Percentiles rank a stretch among this genome's conserved stretches.
phyloP scores from a whole-genome alignment of 202 grass and related monocot genomes.

The Elaeis oleifera region DNA sequence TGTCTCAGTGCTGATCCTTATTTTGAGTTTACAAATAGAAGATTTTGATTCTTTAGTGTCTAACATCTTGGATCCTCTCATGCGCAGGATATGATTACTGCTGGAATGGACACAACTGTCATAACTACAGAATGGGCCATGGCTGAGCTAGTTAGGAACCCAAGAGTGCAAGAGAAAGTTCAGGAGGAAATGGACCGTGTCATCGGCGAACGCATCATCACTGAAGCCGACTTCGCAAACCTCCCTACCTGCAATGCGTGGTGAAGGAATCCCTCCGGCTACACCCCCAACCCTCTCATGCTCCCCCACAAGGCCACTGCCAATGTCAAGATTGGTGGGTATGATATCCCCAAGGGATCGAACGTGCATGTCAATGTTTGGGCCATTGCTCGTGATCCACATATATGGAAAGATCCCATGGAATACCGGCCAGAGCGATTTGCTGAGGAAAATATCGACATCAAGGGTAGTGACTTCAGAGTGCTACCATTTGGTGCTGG shows the following conservation, averaged over 20 bases:
- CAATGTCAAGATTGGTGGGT: slow-evolving; percentile 57
- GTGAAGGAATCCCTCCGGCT: slow-evolving; percentile 90
- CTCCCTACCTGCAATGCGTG: slow-evolving; percentile 60
- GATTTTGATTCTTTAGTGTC: too few relatives aligned
- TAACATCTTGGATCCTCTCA: neutral
- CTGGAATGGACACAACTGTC: slow-evolving; percentile 95
- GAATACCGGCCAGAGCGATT: slow-evolving; percentile 77
- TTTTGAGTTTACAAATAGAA: too few relatives aligned
- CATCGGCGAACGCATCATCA: slow-evolving; percentile 60
- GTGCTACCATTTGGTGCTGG: slow-evolving; percentile 78
- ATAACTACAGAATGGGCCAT: slow-evolving; percentile 94
- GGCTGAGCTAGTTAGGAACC: slow-evolving; percentile 72
- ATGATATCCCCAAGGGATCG: slow-evolving; percentile 68
- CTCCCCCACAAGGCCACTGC: slow-evolving; percentile 76
- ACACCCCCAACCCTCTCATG: slow-evolving; percentile 88
- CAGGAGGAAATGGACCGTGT: slow-evolving; percentile 82
- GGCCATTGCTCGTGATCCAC: slow-evolving; percentile 67
- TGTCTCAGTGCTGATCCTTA: too few relatives aligned
- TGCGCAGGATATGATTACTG: slow-evolving; percentile 94
- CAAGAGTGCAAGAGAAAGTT: slow-evolving; percentile 63
- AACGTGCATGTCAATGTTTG: slow-evolving; percentile 87
- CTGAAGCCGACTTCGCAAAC: slow-evolving; percentile 59
- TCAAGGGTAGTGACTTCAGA: slow-evolving; percentile 83
- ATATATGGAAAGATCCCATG: slow-evolving; percentile 65
- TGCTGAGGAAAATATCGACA: slow-evolving; percentile 76